Evolutionary conservation across 192 early-diverging fungal species (phyloP), one percentile per base, ranked within the genome.

Genomic region (Nowakowskiella sp.): DNA sequence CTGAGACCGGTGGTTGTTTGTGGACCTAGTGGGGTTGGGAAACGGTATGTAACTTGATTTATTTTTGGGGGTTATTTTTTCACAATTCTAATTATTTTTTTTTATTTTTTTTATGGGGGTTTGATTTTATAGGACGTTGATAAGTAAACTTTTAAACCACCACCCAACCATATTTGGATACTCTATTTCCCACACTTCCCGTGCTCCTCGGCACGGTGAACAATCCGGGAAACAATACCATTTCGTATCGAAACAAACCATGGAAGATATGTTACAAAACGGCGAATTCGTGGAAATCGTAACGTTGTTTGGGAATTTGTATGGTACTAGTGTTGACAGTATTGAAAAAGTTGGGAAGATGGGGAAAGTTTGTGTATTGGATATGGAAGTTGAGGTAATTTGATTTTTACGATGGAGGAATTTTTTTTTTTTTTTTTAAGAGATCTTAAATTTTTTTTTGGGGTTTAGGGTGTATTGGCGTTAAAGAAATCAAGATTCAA

Each of bases 321-420:
- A 82, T 45, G 80, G 80, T 22, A 73, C 68, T 2, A 55, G 57
- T 19, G 55, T 68, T 42, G 66, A 72, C 31, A 62, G 61, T 0
- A 55, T 78, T 44, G 72, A 80, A 30, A 53, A 50, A 7, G 74
- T 77, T 4, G 65, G 63, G 21, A 63, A 70, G 31, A 64, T 70
- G 34, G 80, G 77, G 3, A 77, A 73, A 58, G 68, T 82, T 16
- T 75, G 72, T 29, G 60, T 82, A 21, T 57, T 81, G 60, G 73
- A 62, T 31, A 16, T 80, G 13, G 79, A 81, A 51, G 53, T 72
- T 28, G 72, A 74, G 50, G 75, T 78, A 31, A 49, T 39, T 53
- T 9, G 13, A 5, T 60, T 30, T 10, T 28, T 29, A 25, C 10
- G 24, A 45, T 23, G 31, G 31, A 32, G 19, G 8, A 9, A 5